A percentile compares a stretch with the other conserved stretches of the same genome.
These are phyloP conservation scores for Aspergillus udagawae DNA, from an alignment of 2,329 filamentous ascomycete species.

Conservation along the genomic window DNA sequence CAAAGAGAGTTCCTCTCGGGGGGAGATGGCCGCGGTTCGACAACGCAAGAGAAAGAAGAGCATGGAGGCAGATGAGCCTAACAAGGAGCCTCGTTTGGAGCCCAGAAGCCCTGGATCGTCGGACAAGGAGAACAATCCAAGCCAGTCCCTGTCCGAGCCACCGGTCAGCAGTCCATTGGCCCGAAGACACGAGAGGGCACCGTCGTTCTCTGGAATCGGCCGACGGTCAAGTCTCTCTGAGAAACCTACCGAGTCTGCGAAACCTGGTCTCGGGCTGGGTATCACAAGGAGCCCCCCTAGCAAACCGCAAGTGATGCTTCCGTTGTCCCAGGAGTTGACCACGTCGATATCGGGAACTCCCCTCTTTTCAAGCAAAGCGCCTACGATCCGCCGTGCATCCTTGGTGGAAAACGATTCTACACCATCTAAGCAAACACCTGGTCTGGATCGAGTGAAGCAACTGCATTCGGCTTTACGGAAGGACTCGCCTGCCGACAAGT, in stretches of 20 bases:
- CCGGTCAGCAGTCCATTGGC: slow-evolving; percentile 12
- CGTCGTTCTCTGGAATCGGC: slow-evolving; percentile 18
- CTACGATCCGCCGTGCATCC: slow-evolving; percentile 5
- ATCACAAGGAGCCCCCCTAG: slow-evolving; percentile 26
- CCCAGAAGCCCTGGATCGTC: slow-evolving; percentile 3
- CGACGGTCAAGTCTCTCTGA: slow-evolving; percentile 15
- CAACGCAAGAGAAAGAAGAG: slow-evolving; percentile 27
- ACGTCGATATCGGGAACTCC: slow-evolving; percentile 1
- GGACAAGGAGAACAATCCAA: not conserved
- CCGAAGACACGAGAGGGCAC: slow-evolving; percentile 10
- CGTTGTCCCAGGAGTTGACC: slow-evolving; percentile 9
- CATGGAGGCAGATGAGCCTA: slow-evolving; percentile 12
- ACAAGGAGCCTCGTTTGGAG: slow-evolving; percentile 24
- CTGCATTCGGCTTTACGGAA: slow-evolving; percentile 24
- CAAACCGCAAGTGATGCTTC: slow-evolving; percentile 7
- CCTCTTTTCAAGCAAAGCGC: slow-evolving; percentile 8
- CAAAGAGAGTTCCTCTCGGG: not conserved
- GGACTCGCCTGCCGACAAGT: slow-evolving; percentile 13
- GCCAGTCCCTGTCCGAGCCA: slow-evolving; percentile 1
- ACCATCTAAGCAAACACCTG: slow-evolving; percentile 13
- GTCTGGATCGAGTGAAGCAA: slow-evolving; percentile 12
- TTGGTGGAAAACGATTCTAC: slow-evolving; percentile 8
- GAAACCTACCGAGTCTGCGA: slow-evolving; percentile 5
- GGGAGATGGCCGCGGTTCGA: not conserved
- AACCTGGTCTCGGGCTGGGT: slow-evolving; percentile 22